These are phyloP conservation scores for Boletus semigastroideus DNA, from an alignment of 1,284 basidiomycete species.

Conservation along the genomic window DNA sequence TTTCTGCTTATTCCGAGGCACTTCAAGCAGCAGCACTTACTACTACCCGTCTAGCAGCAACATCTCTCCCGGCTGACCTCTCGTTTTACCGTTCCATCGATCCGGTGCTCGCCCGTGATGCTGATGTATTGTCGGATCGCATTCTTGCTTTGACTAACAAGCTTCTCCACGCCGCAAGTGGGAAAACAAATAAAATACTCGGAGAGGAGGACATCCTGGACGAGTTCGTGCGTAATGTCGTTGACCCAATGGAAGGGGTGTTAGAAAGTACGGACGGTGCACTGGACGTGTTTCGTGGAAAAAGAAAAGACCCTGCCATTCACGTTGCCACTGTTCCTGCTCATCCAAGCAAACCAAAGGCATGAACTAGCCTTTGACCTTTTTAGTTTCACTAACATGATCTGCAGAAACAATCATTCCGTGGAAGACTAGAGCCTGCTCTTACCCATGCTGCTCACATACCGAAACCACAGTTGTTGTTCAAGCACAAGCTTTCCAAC, in stretches of 20 bases:
- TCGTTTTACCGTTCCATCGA: conserved; percentile 86
- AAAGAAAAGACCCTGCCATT: conserved; percentile 65
- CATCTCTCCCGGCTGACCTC: conserved; percentile 64
- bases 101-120: conserved; percentile 59
- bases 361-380: background rate
- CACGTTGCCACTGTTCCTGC: conserved; percentile 43
- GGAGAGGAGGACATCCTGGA: conserved; percentile 81
- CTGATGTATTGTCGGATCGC: conserved; percentile 62
- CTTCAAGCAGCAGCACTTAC: conserved; percentile 60
- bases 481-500: conserved; percentile 63
- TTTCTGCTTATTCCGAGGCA: conserved; percentile 45
- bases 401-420: conserved; percentile 32
- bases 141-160: conserved; percentile 64
- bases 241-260: conserved; percentile 82
- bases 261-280: conserved; percentile 84
- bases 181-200: conserved; percentile 47
- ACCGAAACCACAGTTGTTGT: conserved; percentile 77
- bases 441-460: conserved; percentile 71
- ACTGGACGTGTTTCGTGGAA: conserved; percentile 78
- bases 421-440: conserved; percentile 52
- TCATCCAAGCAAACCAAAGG: conserved; percentile 23
- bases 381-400: conserved; percentile 6
- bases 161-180: conserved; percentile 55
- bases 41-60: conserved; percentile 57
- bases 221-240: conserved; percentile 73